Base-by-base conservation (phyloP, 2,329 filamentous ascomycete species). In the Arthroderma sp. region DNA sequence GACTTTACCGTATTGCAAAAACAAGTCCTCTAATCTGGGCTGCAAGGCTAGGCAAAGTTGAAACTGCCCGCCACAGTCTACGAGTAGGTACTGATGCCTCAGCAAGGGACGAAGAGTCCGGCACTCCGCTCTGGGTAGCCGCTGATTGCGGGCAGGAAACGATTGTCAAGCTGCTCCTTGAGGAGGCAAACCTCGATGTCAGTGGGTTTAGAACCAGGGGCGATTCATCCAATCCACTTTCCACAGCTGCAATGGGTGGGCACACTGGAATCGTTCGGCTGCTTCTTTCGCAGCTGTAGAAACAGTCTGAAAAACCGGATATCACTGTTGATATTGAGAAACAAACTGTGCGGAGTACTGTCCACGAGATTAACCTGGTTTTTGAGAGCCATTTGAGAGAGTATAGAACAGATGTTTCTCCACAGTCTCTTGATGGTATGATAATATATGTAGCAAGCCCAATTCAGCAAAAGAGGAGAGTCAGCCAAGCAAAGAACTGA, bases 341-440 rank as follows among this genome's bases (percentile, higher is more conserved):
- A 75, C 86, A 85, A 67, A 84, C 79, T 53, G 88, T 96, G 39
- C 77, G 91, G 59, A 91, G 84, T 48, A 89, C 89, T 51, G 91
- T 98, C 43, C 91, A 98, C 72, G 85, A 96, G 75, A 96, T 98
- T 58, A 77, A 98, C 51, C 74, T 98, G 59, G 68, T 95, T 68
- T 73, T 98, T 48, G 91, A 98, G 77, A 83, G 82, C 63, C 74
- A 83, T 71, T 98, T 58, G 89, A 95, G 54, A 71, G 77, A 72
- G 60, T 65, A 45, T 71, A n/a, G n/a, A n/a, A n/a, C n/a, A 56
- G 46, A 49, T 5, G 68, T 41, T 15, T 41, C 39, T 31, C n/a
- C 9, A 11, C 29, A 31, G 29, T 15, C 29, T 9, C n/a, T n/a
- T n/a, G n/a, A n/a, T n/a, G n/a, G n/a, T n/a, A n/a, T n/a, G n/a